A percentile compares a stretch with the other conserved stretches of the same genome.
Evolutionary conservation across 2,329 filamentous ascomycete genomes (phyloP).

Genomic region (Fusarium clavum): DNA sequence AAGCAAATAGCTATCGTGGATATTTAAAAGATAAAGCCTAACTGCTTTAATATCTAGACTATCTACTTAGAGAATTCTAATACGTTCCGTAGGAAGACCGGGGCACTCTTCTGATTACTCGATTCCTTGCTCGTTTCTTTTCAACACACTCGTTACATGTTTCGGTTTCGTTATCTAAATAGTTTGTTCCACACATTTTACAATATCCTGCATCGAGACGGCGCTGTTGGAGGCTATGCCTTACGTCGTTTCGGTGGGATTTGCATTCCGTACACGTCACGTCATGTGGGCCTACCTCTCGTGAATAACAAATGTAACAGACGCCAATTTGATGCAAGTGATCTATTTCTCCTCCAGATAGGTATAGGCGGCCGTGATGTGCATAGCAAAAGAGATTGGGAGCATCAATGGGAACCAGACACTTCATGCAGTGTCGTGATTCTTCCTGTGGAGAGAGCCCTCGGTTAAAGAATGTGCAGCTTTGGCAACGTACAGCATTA

Average conservation of each 20-base stretch:
- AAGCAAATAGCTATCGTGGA: background rate
- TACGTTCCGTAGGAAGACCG: too few relatives aligned
- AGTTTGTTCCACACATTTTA: background rate
- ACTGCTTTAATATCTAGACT: too few relatives aligned
- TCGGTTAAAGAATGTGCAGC: background rate
- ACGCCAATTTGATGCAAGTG: background rate
- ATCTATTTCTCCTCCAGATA: too few relatives aligned
- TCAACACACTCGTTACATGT: background rate
- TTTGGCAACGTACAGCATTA: background rate
- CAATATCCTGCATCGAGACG: background rate
- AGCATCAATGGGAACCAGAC: background rate
- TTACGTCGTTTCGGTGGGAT: too few relatives aligned
- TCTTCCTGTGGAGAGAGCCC: background rate
- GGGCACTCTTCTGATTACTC: too few relatives aligned
- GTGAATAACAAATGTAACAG: background rate
- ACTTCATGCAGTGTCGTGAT: background rate
- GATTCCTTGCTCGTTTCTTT: too few relatives aligned
- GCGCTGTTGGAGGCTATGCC: too few relatives aligned
- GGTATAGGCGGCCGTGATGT: background rate
- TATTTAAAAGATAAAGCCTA: too few relatives aligned
- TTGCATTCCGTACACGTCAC: background rate
- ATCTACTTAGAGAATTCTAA: too few relatives aligned
- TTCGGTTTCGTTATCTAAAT: background rate
- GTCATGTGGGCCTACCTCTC: background rate
- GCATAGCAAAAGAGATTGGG: accelerated